Evolutionary conservation across 2,329 filamentous ascomycete genomes (phyloP).

Genomic region (Periconia digitata): DNA sequence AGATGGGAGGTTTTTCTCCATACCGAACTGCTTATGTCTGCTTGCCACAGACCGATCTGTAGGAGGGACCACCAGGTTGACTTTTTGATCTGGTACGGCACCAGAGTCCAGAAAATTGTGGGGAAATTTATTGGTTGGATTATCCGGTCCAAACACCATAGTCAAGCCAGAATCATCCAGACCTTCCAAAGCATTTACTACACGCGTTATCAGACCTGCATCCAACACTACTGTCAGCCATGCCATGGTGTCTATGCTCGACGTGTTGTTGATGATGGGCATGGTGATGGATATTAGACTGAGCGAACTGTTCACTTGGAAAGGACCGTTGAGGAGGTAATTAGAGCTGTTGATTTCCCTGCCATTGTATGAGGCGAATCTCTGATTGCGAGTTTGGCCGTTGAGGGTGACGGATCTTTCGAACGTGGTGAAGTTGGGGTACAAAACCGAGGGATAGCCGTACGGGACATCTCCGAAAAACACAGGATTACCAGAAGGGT

Average conservation of each 20-base stretch:
- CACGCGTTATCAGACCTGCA: constrained; percentile 63
- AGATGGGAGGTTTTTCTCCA: constrained; percentile 22
- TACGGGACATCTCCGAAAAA: constrained; percentile 61
- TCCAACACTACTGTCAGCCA: constrained; percentile 82
- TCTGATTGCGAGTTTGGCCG: constrained; percentile 41
- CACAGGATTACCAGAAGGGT: constrained; percentile 59
- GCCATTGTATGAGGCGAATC: constrained; percentile 48
- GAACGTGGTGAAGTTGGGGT: constrained; percentile 75
- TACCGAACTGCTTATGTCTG: constrained; percentile 32
- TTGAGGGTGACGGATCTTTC: constrained; percentile 25
- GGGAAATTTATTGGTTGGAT: constrained; percentile 61
- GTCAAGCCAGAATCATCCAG: constrained; percentile 70
- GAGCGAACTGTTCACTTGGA: constrained; percentile 70
- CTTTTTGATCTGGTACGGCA: constrained; percentile 25
- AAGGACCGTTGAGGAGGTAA: constrained; percentile 75
- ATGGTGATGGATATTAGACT: constrained; percentile 80
- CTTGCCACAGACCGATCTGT: constrained; percentile 21
- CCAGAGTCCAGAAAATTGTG: constrained; percentile 23
- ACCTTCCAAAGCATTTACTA: constrained; percentile 67
- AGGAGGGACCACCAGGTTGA: constrained; percentile 39
- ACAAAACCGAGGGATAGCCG: constrained; percentile 74
- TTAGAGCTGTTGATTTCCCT: constrained; percentile 47
- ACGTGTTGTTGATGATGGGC: constrained; percentile 71
- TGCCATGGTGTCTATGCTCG: constrained; percentile 67
- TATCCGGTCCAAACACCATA: constrained; percentile 65